These are phyloP conservation scores for Carex kokanica DNA, from an alignment of 176 grass and related monocot genomes.

Conservation along the genomic window DNA sequence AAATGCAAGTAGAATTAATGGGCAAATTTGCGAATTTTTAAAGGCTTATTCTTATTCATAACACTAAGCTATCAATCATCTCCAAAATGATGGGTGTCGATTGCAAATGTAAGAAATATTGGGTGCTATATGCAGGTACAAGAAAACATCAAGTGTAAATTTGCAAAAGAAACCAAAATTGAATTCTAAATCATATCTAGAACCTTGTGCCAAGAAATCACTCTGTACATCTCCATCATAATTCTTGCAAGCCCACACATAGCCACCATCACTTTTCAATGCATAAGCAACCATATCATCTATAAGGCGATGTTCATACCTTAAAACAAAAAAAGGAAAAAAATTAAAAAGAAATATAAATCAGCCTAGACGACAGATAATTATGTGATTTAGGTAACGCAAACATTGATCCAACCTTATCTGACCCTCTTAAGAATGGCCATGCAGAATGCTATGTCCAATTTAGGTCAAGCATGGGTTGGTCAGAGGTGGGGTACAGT, in stretches of 20 bases:
- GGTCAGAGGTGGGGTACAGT: background rate
- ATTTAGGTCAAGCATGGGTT: background rate
- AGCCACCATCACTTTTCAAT: constrained; percentile 89
- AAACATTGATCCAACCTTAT: background rate
- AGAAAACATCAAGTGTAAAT: background rate
- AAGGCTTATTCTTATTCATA: background rate
- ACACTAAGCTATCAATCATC: background rate
- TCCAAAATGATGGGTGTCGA: background rate
- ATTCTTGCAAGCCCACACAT: constrained; percentile 99
- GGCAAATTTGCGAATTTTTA: background rate
- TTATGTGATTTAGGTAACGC: background rate
- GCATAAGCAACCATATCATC: constrained; percentile 99
- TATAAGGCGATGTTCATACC: constrained; percentile 95
- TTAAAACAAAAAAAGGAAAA: constrained; percentile 14
- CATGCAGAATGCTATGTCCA: background rate
- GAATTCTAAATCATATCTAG: background rate
- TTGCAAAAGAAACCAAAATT: background rate
- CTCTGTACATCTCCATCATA: constrained; percentile 97
- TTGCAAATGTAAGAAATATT: background rate
- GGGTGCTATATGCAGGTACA: background rate
- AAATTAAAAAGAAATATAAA: background rate
- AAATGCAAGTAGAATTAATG: background rate
- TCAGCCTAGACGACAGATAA: background rate
- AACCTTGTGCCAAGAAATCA: constrained; percentile 92
- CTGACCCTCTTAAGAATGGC: background rate